Evolutionary conservation across 2,329 filamentous ascomycete genomes (phyloP).

Genomic region (Penicillium sumatraense): DNA sequence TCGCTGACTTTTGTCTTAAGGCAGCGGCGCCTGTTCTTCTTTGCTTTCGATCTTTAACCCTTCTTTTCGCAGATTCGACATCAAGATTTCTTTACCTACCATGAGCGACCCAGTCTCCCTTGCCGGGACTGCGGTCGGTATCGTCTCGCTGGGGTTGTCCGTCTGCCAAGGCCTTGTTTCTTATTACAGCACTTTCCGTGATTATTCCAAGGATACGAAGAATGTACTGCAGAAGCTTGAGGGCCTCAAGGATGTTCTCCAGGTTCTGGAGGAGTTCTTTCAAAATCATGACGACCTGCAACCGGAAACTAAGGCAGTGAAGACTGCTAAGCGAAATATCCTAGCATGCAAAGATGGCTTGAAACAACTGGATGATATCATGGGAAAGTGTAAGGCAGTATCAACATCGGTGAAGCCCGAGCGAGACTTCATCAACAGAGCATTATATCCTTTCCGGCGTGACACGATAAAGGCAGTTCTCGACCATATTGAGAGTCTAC

Average conservation of each 20-base stretch:
- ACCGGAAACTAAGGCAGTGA: background rate
- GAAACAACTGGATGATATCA: slow-evolving; percentile 1
- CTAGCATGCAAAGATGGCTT: background rate
- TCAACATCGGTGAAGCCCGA: background rate
- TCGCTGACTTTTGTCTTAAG: background rate
- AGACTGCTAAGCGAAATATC: background rate
- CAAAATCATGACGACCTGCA: background rate
- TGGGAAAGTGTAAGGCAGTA: background rate
- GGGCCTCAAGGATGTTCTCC: background rate
- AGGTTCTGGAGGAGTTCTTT: background rate
- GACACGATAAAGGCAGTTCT: background rate
- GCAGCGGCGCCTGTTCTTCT: no score
- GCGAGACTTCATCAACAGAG: slow-evolving; percentile 1
- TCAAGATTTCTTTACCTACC: background rate
- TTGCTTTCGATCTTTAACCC: no score
- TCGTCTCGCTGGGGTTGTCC: slow-evolving; percentile 2
- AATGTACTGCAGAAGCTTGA: background rate
- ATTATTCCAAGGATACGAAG: background rate
- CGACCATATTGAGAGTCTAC: background rate
- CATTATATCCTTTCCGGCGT: background rate
- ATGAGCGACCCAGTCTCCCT: slow-evolving; percentile 1
- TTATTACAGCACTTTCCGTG: background rate
- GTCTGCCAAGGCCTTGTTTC: background rate
- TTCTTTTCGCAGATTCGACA: no score
- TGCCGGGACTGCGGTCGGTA: slow-evolving; percentile 2